Conservation (phyloP, 2,329 filamentous ascomycete species). For the Apiospora aurea region DNA sequence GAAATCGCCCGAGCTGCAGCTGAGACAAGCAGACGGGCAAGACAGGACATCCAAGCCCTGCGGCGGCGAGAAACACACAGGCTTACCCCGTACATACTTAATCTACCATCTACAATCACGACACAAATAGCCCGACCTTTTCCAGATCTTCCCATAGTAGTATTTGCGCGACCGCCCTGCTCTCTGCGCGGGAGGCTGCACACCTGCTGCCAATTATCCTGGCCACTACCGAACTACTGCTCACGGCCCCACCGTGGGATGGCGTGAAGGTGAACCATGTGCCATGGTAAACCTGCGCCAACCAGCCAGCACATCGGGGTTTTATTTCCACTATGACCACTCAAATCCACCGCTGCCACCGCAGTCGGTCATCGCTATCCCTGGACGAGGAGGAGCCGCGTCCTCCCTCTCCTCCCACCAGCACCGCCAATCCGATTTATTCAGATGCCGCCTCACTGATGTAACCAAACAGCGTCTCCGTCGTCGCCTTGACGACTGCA, state of each 20-base stretch:
- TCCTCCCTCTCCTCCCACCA: not conserved
- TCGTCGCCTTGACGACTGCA: not conserved
- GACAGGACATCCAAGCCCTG: too few relatives aligned
- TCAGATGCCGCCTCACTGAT: not conserved
- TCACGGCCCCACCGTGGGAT: slow-evolving; percentile 4
- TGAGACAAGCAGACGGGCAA: not conserved
- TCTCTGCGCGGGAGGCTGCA: too few relatives aligned
- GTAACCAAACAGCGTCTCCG: not conserved
- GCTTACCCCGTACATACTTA: not conserved
- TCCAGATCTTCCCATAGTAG: not conserved
- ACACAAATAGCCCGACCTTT: not conserved
- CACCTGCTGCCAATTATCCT: not conserved
- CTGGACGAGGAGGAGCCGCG: not conserved
- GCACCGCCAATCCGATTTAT: not conserved
- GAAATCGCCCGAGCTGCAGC: not conserved
- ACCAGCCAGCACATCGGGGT: slow-evolving; percentile 2
- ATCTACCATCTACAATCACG: not conserved
- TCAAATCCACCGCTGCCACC: not conserved
- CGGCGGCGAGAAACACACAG: not conserved
- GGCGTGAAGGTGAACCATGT: not conserved
- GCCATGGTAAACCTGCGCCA: slow-evolving; percentile 6
- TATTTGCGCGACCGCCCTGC: slow-evolving; percentile 2
- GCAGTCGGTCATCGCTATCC: not conserved
- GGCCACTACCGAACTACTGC: slow-evolving; percentile 10
- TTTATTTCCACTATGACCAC: not conserved